Evolutionary conservation across 2,329 filamentous ascomycete genomes (phyloP).

Genomic region (Penicillium frequentans): DNA sequence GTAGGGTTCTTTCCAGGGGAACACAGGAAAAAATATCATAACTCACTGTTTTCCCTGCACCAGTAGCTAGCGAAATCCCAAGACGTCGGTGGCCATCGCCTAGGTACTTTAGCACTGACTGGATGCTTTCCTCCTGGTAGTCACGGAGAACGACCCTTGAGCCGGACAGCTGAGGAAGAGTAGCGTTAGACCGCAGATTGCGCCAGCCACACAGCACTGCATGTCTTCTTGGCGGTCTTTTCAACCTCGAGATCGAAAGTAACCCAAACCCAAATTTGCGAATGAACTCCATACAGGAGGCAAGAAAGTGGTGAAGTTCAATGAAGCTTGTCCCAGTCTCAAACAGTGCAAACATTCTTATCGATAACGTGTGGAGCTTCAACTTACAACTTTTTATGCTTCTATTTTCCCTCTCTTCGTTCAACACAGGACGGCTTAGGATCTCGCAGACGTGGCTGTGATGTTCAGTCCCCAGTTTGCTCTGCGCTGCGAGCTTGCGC

Average conservation of each 20-base stretch:
- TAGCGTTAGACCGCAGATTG: slow-evolving; percentile 24
- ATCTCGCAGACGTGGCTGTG: slow-evolving; percentile 18
- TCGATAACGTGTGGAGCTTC: slow-evolving; percentile 19
- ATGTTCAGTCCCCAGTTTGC: slow-evolving; percentile 23
- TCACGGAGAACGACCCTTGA: slow-evolving; percentile 65
- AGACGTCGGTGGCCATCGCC: slow-evolving; percentile 72
- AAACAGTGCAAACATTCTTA: slow-evolving; percentile 43
- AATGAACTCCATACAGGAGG: slow-evolving; percentile 31
- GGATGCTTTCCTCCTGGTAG: slow-evolving; percentile 91
- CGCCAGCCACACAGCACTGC: slow-evolving; percentile 27
- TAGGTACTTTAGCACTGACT: slow-evolving; percentile 71
- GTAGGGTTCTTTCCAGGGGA: not conserved
- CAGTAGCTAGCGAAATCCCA: slow-evolving; percentile 83
- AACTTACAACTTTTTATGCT: slow-evolving; percentile 3
- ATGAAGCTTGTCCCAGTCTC: not conserved
- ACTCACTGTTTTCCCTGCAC: slow-evolving; percentile 80
- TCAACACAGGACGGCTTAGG: not conserved
- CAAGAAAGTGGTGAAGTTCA: slow-evolving; percentile 1
- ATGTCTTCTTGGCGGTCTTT: slow-evolving; percentile 16
- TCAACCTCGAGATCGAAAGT: slow-evolving; percentile 18
- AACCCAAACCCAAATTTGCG: slow-evolving; percentile 25
- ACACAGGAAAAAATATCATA: not conserved
- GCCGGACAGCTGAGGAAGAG: slow-evolving; percentile 11
- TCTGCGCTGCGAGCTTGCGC: slow-evolving; percentile 35
- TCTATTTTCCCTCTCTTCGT: slow-evolving; percentile 4